Evolutionary conservation across 2,329 filamentous ascomycete species (phyloP).

Genomic region (Botrytis aclada): DNA sequence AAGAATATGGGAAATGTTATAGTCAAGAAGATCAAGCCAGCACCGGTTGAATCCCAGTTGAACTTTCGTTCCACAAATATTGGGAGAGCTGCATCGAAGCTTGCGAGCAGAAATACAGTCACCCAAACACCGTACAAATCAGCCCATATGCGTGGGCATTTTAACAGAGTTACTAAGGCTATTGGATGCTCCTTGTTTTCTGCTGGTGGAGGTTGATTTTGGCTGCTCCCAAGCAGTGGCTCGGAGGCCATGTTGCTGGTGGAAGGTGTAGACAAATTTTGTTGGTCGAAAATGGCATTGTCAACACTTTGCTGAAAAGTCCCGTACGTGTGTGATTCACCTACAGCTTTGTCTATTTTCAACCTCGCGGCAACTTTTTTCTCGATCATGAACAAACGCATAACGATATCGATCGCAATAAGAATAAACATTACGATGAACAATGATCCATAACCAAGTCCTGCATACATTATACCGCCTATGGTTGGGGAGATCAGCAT

Average conservation of each 20-base stretch:
- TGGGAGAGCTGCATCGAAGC: constrained; percentile 54
- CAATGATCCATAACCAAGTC: constrained; percentile 56
- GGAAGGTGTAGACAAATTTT: background rate
- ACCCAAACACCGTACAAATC: constrained; percentile 44
- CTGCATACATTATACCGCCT: constrained; percentile 24
- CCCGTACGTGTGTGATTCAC: background rate
- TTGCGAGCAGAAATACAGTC: constrained; percentile 48
- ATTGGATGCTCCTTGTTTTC: constrained; percentile 8
- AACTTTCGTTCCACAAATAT: constrained; percentile 53
- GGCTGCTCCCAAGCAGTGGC: constrained; percentile 21
- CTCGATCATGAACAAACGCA: constrained; percentile 56
- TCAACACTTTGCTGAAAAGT: constrained; percentile 7
- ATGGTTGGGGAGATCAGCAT: constrained; percentile 49
- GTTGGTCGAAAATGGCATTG: background rate
- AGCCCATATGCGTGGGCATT: constrained; percentile 40
- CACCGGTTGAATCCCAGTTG: constrained; percentile 51
- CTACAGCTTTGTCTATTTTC: constrained; percentile 26
- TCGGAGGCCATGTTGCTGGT: background rate
- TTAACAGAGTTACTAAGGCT: constrained; percentile 40
- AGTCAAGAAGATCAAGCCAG: constrained; percentile 55
- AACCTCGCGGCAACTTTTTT: constrained; percentile 50
- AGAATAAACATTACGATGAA: constrained; percentile 55
- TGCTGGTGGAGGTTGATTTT: constrained; percentile 16
- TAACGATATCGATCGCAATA: constrained; percentile 51
- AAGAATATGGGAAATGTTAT: constrained; percentile 58